These are phyloP conservation scores for Eucalyptus tenuipes DNA, from an alignment of 345 rosid genomes.

Conservation along the genomic window DNA sequence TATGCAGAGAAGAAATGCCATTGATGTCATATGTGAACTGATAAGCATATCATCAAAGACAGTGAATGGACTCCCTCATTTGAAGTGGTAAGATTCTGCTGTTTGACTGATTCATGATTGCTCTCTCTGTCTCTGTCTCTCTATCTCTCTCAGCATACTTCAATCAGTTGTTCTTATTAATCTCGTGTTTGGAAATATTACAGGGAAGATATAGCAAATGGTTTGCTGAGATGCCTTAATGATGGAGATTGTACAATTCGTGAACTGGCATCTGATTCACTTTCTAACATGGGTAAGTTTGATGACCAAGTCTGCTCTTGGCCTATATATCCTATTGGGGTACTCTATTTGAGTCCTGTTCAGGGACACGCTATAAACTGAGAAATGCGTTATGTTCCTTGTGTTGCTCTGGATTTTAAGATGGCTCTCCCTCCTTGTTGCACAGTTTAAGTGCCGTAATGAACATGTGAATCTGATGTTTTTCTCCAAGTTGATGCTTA, in stretches of 20 bases:
- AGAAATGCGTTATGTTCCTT: background rate
- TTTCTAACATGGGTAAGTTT: conserved; percentile 43
- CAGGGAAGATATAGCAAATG: conserved; percentile 61
- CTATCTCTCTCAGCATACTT: background rate
- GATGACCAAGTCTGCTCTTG: background rate
- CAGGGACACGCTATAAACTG: background rate
- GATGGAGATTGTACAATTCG: conserved; percentile 46
- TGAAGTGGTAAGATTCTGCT: conserved; percentile 37
- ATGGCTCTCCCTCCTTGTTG: background rate
- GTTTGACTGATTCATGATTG: background rate
- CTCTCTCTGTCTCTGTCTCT: background rate
- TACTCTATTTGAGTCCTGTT: background rate
- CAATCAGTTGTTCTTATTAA: background rate
- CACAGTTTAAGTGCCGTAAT: background rate
- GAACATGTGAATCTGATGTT: background rate
- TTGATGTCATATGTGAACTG: conserved; percentile 70
- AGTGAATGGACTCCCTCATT: conserved; percentile 20
- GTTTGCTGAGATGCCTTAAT: conserved; percentile 47
- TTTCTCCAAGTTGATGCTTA: background rate
- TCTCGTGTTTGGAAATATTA: background rate
- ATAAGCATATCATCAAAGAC: conserved; percentile 27
- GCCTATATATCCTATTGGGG: background rate
- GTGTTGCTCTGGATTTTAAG: background rate
- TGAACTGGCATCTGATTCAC: conserved; percentile 36
- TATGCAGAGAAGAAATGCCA: conserved; percentile 57